These are phyloP conservation scores for Fraxinus sp. DNA, from an alignment of 305 asterid species.

Conservation along the genomic window DNA sequence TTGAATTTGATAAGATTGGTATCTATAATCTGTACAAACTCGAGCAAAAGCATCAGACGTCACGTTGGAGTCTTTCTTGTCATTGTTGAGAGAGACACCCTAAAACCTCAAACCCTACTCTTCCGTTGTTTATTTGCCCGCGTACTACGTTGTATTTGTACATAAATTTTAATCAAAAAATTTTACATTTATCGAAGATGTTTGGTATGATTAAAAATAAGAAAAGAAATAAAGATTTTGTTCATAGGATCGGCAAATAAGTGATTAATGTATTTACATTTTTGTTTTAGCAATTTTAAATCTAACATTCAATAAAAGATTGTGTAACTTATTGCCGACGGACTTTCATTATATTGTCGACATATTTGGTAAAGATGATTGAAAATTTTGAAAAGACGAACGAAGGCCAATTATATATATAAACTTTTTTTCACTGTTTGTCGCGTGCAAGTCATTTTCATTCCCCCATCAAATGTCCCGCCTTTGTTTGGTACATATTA, in stretches of 20 bases:
- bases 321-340: background rate
- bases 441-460: background rate
- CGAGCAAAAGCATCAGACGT: constrained; percentile 32
- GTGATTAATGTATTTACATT: background rate
- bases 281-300: background rate
- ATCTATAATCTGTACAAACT: constrained; percentile 24
- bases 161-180: too few species aligned
- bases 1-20: constrained; percentile 21
- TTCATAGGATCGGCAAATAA: background rate
- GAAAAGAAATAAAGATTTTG: background rate
- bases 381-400: background rate
- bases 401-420: too few species aligned
- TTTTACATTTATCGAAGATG: too few species aligned
- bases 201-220: too few species aligned
- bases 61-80: constrained; percentile 44
- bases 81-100: constrained; percentile 49
- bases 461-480: background rate
- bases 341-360: background rate
- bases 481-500: too few species aligned
- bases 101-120: constrained; percentile 26
- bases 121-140: background rate
- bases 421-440: background rate
- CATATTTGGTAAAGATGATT: background rate
- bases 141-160: too few species aligned
- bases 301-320: background rate